Conservation (phyloP, 73 alveolate species). For the Urostyla sp. region DNA sequence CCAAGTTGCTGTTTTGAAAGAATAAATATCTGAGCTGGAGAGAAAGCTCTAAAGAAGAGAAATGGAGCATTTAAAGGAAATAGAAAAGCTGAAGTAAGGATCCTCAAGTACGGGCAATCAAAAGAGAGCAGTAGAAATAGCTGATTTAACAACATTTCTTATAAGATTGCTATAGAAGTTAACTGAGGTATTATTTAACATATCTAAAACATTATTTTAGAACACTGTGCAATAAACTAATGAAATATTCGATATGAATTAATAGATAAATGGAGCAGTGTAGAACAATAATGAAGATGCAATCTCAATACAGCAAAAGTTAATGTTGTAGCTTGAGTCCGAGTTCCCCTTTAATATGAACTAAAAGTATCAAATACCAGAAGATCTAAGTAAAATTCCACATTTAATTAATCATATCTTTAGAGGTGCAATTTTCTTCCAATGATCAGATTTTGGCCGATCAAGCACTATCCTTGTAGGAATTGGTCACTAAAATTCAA, state of each 20-base stretch:
- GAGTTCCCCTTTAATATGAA: slow-evolving; percentile 18
- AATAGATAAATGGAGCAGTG: neutral
- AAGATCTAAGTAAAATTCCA: neutral
- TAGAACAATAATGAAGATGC: neutral
- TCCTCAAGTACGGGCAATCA: neutral
- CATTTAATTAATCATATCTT: neutral
- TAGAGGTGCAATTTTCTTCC: neutral
- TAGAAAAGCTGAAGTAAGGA: neutral
- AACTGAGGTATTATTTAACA: neutral
- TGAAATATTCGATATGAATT: neutral
- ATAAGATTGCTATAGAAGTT: neutral
- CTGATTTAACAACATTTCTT: slow-evolving; percentile 7
- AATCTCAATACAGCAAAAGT: no score
- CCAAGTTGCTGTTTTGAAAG: slow-evolving; percentile 23
- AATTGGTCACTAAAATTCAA: slow-evolving; percentile 9
- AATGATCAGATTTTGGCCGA: neutral
- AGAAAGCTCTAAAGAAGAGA: slow-evolving; percentile 25
- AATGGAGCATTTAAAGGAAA: neutral
- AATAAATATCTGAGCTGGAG: slow-evolving; percentile 32
- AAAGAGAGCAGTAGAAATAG: slow-evolving; percentile 6
- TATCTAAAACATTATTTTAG: neutral
- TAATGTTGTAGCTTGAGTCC: neutral
- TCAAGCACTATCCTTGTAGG: neutral
- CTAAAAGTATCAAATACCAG: neutral
- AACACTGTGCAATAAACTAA: neutral